A percentile compares a stretch with the other conserved stretches of the same genome.
Conservation (phyloP, 306 rosid species). For the Vigna trinervia region DNA sequence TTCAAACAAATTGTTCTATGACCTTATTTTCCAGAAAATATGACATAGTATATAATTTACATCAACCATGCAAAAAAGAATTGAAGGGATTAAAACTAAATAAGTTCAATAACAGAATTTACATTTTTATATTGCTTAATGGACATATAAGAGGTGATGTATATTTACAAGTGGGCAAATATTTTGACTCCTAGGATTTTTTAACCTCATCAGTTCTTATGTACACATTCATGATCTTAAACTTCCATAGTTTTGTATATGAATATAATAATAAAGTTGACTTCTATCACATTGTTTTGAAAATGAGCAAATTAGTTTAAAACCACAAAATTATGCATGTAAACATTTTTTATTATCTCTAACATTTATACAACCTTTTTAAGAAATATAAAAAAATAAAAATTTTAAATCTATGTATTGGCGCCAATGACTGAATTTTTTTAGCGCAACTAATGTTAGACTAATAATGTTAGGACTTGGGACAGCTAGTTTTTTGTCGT, state of each 20-base stretch:
- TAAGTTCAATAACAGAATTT: neutral
- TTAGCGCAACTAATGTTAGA: neutral
- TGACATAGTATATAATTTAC: neutral
- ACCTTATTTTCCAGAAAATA: constrained; percentile 6
- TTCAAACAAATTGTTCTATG: neutral
- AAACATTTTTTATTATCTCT: too few relatives aligned
- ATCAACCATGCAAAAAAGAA: neutral
- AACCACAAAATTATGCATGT: neutral
- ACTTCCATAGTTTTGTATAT: neutral
- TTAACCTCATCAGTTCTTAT: neutral
- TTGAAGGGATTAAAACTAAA: neutral
- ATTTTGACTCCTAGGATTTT: neutral
- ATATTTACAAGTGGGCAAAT: neutral
- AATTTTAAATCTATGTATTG: neutral
- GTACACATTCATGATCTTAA: neutral
- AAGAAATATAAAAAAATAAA: too few relatives aligned
- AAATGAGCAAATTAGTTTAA: neutral
- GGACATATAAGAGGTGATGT: neutral
- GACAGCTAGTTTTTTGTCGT: too few relatives aligned
- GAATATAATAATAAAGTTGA: neutral
- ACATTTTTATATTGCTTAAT: neutral
- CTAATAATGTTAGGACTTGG: neutral
- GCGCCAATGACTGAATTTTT: neutral
- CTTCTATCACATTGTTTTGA: constrained; percentile 11
- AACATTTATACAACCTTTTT: too few relatives aligned